Base-by-base conservation (phyloP, 2,329 filamentous ascomycete genomes). In the Calonectria pteridis region DNA sequence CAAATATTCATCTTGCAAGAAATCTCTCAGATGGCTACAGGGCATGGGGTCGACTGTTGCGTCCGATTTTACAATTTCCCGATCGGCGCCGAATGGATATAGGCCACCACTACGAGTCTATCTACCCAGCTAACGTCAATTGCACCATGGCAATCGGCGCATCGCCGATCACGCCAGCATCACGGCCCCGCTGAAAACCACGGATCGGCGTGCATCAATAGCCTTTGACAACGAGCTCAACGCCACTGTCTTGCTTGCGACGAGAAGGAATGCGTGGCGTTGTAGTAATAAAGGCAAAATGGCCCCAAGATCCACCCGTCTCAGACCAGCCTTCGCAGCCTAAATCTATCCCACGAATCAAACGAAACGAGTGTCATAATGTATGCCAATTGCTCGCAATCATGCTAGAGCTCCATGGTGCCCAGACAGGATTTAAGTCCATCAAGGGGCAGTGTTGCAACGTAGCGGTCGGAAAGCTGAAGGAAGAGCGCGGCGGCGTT, bases 291-390 rank as follows among this genome's bases (percentile, higher is more conserved):
- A 37, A 58, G 29, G 29, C 31, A 59, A 59, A 59, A 59, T 10
- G 13, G n/a, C 31, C 33, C 14, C 23, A 18, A 53, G 50, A 18
- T 31, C 53, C 53, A 37, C 31, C 53, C n/a, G 53, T 58, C 53
- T 58, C 10, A 58, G 53, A 58, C 53, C 53, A n/a, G 20, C n/a
- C 53, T 16, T 37, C 11, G 53, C 29, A 35, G 53, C 33, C 11
- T 58, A 58, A 58, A 33, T 37, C 53, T 58, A 58, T 58, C 13
- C 53, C 20, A 14, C 53, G 53, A 58, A 58, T 58, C 53, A 58
- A 58, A 58, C 20, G 31, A 58, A 58, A 58, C 53, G 29, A n/a
- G n/a, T 58, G 31, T 23, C n/a, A 55, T 23, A 14, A 35, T 59
- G n/a, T 26, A 59, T 59, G 20, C 11, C 31, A n/a, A 37, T 59